These are phyloP conservation scores for Vigna radiata DNA, from an alignment of 306 rosid genomes.

Conservation along the genomic window DNA sequence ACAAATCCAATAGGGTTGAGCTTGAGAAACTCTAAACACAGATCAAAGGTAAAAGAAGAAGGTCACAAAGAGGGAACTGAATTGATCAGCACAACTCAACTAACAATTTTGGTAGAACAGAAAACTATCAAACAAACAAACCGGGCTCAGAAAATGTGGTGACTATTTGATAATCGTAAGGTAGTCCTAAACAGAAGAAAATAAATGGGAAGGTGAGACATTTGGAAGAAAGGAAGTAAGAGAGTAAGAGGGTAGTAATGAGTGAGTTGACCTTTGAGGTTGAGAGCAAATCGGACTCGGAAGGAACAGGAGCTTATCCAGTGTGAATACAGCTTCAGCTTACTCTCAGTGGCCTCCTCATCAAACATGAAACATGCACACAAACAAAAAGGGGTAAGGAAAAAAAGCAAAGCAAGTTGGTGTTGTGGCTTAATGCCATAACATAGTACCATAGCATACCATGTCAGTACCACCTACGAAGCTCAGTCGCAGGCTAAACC, in stretches of 20 bases:
- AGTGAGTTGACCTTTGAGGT: constrained; percentile 58
- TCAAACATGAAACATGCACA: not conserved
- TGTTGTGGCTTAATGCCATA: not conserved
- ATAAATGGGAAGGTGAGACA: not conserved
- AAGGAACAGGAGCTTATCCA: constrained; percentile 47
- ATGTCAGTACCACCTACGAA: not conserved
- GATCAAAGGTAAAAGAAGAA: not conserved
- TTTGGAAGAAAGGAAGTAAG: not conserved
- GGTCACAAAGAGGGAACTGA: not conserved
- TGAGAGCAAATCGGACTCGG: constrained; percentile 46
- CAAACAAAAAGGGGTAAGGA: too few relatives aligned
- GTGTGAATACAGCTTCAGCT: constrained; percentile 39
- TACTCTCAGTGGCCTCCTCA: not conserved
- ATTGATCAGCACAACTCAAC: not conserved
- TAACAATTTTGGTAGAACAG: not conserved
- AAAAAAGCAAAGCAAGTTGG: too few relatives aligned
- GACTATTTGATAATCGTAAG: constrained; percentile 61
- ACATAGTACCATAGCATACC: not conserved
- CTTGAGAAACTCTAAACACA: constrained; percentile 55
- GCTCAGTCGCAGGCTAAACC: not conserved
- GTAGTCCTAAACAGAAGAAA: constrained; percentile 46
- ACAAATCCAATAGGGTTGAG: constrained; percentile 64
- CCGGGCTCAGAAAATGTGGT: constrained; percentile 47
- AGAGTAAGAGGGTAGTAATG: not conserved
- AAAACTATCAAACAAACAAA: constrained; percentile 6